phyloP scores from a whole-genome alignment of 352 stramenopile species.

The Blastocystis sp. region DNA sequence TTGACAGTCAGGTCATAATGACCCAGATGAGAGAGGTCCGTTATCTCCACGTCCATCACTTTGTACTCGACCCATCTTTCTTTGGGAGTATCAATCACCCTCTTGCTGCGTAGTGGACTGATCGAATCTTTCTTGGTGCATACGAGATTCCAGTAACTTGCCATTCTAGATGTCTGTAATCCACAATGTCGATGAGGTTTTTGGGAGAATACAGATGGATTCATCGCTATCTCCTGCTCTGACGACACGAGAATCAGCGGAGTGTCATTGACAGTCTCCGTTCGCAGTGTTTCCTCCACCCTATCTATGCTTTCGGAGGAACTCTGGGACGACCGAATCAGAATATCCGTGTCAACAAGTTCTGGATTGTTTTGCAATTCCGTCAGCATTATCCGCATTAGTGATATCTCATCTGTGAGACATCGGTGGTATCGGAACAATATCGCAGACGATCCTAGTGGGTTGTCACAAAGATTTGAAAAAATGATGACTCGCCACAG shows the following conservation, averaged over 20 bases:
- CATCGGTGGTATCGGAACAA: conserved; percentile 41
- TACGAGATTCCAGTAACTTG: conserved; percentile 31
- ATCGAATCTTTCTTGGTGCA: background rate
- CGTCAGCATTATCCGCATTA: conserved; percentile 21
- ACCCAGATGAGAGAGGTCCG: background rate
- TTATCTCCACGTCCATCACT: background rate
- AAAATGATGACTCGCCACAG: conserved; percentile 51
- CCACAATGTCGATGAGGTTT: background rate
- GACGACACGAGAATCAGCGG: background rate
- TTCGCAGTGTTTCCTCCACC: background rate
- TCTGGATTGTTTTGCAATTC: background rate
- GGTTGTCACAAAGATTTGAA: background rate
- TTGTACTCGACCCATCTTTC: background rate
- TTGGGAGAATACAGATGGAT: background rate
- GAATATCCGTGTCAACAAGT: background rate
- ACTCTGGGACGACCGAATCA: background rate
- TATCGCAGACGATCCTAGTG: background rate
- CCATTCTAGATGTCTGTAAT: background rate
- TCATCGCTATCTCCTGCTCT: background rate
- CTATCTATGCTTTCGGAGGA: background rate
- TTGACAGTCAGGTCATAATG: conserved; percentile 26
- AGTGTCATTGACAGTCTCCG: background rate
- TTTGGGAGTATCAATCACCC: background rate
- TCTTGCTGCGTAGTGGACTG: conserved; percentile 34
- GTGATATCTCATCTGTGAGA: background rate